These are phyloP conservation scores for Syzygium grande DNA, from an alignment of 345 rosid species.

Conservation along the genomic window DNA sequence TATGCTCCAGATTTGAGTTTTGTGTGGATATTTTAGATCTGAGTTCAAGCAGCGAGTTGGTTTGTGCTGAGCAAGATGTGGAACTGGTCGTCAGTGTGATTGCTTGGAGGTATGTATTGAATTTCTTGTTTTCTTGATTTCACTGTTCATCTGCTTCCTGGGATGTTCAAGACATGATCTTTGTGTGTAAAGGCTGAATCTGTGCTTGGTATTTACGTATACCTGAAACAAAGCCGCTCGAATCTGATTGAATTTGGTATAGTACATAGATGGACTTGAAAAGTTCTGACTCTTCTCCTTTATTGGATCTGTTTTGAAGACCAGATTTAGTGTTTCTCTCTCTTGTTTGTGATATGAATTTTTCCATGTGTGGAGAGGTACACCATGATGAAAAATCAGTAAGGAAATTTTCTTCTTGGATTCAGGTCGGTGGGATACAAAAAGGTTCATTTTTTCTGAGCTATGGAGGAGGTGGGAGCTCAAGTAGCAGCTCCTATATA, in stretches of 20 bases:
- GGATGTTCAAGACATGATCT: neutral
- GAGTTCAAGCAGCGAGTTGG: neutral
- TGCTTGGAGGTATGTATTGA: neutral
- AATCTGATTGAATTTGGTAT: neutral
- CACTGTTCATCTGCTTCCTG: neutral
- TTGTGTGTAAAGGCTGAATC: neutral
- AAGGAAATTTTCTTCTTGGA: neutral
- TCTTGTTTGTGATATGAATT: neutral
- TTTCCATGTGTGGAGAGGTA: neutral
- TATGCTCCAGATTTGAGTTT: neutral
- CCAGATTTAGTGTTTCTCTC: neutral
- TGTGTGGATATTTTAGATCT: neutral
- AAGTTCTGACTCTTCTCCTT: neutral
- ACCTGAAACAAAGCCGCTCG: neutral
- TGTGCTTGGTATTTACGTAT: neutral
- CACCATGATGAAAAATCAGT: neutral
- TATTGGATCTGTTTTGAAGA: neutral
- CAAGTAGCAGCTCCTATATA: conserved; percentile 60
- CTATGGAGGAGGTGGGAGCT: conserved; percentile 77
- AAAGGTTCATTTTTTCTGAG: conserved; percentile 1
- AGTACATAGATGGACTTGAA: neutral
- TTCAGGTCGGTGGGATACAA: conserved; percentile 1
- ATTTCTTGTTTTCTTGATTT: neutral
- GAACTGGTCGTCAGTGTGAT: neutral
- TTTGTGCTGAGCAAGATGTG: neutral